A percentile compares a stretch with the other conserved stretches of the same genome.
Evolutionary conservation across 352 stramenopile genomes (phyloP).

Genomic region (Globisporangium splendens): DNA sequence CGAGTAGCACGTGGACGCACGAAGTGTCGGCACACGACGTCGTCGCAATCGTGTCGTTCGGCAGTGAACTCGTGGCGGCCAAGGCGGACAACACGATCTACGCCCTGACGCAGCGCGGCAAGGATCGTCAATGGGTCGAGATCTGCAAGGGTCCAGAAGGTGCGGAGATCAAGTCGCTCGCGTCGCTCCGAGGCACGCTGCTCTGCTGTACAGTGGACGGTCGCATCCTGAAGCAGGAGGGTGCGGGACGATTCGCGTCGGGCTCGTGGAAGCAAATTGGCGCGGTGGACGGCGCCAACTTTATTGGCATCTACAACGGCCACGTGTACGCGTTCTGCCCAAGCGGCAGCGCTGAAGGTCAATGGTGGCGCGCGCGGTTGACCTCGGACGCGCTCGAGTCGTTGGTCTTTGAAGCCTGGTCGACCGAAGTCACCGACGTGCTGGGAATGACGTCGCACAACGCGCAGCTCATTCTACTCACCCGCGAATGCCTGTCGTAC

Average conservation of each 20-base stretch:
- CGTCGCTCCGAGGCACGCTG: conserved; percentile 60
- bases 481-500: conserved; percentile 35
- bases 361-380: conserved; percentile 57
- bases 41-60: conserved; percentile 69
- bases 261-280: conserved; percentile 59
- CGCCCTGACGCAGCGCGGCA: conserved; percentile 37
- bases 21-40: conserved; percentile 41
- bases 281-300: conserved; percentile 29
- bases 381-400: conserved; percentile 42
- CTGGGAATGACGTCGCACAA: conserved; percentile 78
- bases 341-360: neutral
- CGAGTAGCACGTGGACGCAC: conserved; percentile 32
- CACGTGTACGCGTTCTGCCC: conserved; percentile 58
- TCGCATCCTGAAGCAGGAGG: conserved; percentile 66
- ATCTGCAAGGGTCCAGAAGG: conserved; percentile 40
- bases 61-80: conserved; percentile 59
- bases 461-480: conserved; percentile 65
- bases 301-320: conserved; percentile 71
- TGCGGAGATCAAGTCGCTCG: conserved; percentile 48
- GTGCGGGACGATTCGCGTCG: conserved; percentile 53
- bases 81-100: conserved; percentile 53
- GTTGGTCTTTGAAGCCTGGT: conserved; percentile 41
- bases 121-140: conserved; percentile 41
- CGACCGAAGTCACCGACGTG: conserved; percentile 19
- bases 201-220: conserved; percentile 57